Evolutionary conservation across 441 rosid genomes (phyloP).

Genomic region (Erodium chrysanthum): DNA sequence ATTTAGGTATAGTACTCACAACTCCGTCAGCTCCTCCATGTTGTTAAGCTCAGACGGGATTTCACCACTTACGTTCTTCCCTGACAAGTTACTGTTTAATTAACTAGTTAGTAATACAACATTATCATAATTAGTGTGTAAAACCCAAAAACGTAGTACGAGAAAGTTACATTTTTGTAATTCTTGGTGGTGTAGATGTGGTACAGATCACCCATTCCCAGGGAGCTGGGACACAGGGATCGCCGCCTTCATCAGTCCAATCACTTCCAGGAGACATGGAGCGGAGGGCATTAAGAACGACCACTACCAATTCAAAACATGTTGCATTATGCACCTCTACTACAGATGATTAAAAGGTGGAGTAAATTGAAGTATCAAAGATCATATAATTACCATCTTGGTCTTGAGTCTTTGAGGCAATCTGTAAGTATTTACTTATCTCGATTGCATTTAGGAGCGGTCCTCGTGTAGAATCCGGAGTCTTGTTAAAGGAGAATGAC

Average conservation of each 20-base stretch:
- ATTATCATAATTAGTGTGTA: neutral
- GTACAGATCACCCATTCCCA: constrained; percentile 84
- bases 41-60: constrained; percentile 49
- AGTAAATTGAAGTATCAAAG: neutral
- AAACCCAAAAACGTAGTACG: neutral
- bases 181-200: constrained; percentile 61
- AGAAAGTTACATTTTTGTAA: constrained; percentile 67
- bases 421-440: constrained; percentile 68
- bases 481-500: constrained; percentile 59
- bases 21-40: constrained; percentile 58
- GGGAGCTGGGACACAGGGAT: constrained; percentile 73
- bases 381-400: constrained; percentile 46
- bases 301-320: constrained; percentile 34
- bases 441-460: constrained; percentile 86
- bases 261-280: constrained; percentile 37
- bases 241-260: constrained; percentile 65
- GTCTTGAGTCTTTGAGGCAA: constrained; percentile 45
- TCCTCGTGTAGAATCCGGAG: constrained; percentile 69
- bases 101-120: constrained; percentile 5
- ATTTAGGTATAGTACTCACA: constrained; percentile 41
- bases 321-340: neutral
- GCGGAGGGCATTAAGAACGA: constrained; percentile 45
- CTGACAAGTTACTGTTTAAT: constrained; percentile 52
- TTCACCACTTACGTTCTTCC: constrained; percentile 51
- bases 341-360: neutral